Evolutionary conservation across 164 flowering plant species (phyloP), one percentile per base, ranked within the genome.

Genomic region (Aristolochia californica): DNA sequence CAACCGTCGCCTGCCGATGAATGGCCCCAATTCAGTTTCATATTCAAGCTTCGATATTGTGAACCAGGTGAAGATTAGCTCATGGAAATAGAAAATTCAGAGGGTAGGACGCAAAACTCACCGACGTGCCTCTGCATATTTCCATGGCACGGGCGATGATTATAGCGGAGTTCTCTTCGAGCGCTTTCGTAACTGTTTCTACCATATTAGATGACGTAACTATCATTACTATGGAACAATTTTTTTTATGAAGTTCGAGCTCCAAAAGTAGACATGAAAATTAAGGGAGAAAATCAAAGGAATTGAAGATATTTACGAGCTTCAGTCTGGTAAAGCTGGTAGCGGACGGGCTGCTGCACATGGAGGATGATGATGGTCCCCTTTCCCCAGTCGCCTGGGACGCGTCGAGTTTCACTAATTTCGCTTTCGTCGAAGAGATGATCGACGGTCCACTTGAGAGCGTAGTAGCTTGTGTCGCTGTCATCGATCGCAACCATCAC

Each of bases 401-500:
- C 40, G 40, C 40, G 7, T 0, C 60, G n/a, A n/a, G n/a, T n/a
- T n/a, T n/a, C n/a, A n/a, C n/a, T n/a, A n/a, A n/a, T n/a, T n/a
- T n/a, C n/a, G n/a, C n/a, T n/a, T n/a, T n/a, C n/a, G n/a, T n/a
- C n/a, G n/a, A n/a, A n/a, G 26, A 78, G 62, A 25, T 75, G 25
- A 44, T 79, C 78, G 15, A 85, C 69, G 0, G 74, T 66, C 84
- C 87, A 84, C 26, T 65, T 60, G 11, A 82, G 81, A 0, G 84
- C 88, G 55, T 81, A 68, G 68, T 81, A 70, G 63, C 93, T 83
- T 45, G 28, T 74, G 0, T 81, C 84, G 59, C 86, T 81, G 17
- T 85, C 87, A 47, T 85, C 88, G 0, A 85, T 58, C 52, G 78
- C n/a, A n/a, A n/a, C n/a, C n/a, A n/a, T n/a, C n/a, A n/a, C 75